Base-by-base conservation (phyloP, 192 early-diverging fungal species). In the Borealophlyctis nickersoniae region DNA sequence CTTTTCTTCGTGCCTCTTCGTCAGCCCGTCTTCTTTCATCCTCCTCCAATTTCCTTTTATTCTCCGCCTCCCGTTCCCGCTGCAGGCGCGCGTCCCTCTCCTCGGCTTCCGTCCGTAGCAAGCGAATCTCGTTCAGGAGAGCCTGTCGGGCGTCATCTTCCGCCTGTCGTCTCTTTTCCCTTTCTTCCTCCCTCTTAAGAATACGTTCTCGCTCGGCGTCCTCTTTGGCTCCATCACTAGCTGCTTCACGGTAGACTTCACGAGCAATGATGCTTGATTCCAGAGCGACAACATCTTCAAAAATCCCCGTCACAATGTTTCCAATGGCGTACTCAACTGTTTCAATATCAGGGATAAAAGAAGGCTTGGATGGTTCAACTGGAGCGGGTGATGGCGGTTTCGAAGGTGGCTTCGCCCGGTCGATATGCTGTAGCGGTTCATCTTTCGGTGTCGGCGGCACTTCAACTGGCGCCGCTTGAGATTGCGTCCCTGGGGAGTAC, bases 11-110 rank as follows among this genome's bases (percentile, higher is more conserved):
- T 45, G 19, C 19, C 39, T 45, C 39, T 7, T 45, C 39, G 39
- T 45, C 39, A 45, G 39, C 39, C 7, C 28, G 62, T 23, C 35
- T 28, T 32, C 56, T 36, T 26, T 62, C 36, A 11, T 52, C 34
- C 59, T 36, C 31, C 51, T 45, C 14, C 36, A 65, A 35, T 35
- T 30, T 7, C 45, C 66, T 7, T 45, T 70, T 52, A 29, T 63
- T 54, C 52, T 70, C 52, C 23, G 29, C 9, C 22, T 39, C 30
- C 13, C 49, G 4, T 58, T 62, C 67, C 23, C 36, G 34, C 53
- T 52, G 48, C 50, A 49, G 59, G 45, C 67, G n/a, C 52, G 62
- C 56, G 7, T 61, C 30, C 14, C 36, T 23, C 4, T 56, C 23
- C 45, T 70, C 67, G 7, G 19, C 30, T 28, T 53, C 52, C 5